Conservation (phyloP, 805 yeast species). For the Candida pseudofarinosa region DNA sequence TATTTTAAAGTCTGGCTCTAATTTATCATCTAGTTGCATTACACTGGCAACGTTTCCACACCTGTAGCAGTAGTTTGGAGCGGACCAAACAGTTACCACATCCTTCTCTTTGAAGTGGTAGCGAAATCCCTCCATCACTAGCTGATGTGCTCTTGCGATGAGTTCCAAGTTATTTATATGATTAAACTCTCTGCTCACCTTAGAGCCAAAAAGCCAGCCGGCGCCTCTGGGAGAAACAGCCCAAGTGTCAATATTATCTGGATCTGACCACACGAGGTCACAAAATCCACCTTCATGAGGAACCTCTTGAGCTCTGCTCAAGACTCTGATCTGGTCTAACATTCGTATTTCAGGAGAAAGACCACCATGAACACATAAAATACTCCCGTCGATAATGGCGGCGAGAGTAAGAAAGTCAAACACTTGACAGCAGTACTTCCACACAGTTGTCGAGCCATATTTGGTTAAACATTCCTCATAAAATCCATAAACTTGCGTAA, state of each 20-base stretch:
- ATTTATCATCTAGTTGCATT: slow-evolving; percentile 87
- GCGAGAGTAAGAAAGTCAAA: slow-evolving; percentile 91
- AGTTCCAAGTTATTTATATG: slow-evolving; percentile 85
- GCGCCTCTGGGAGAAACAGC: slow-evolving; percentile 98
- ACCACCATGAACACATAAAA: slow-evolving; percentile 96
- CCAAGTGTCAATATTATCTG: slow-evolving; percentile 97
- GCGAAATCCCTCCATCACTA: slow-evolving; percentile 97
- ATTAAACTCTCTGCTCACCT: slow-evolving; percentile 92
- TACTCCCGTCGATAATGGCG: slow-evolving; percentile 92
- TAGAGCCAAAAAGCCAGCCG: slow-evolving; percentile 95
- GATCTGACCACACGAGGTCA: slow-evolving; percentile 96
- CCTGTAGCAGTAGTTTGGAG: slow-evolving; percentile 94
- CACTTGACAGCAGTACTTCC: slow-evolving; percentile 96
- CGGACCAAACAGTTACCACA: slow-evolving; percentile 97
- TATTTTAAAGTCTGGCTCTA: slow-evolving; percentile 86
- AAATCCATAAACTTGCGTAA: slow-evolving; percentile 98
- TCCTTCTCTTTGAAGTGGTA: slow-evolving; percentile 95
- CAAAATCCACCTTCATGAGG: slow-evolving; percentile 99
- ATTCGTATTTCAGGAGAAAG: slow-evolving; percentile 94
- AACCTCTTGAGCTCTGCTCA: slow-evolving; percentile 94
- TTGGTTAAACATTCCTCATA: slow-evolving; percentile 93
- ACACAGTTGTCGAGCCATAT: slow-evolving; percentile 90
- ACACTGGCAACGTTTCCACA: slow-evolving; percentile 99
- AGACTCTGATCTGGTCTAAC: slow-evolving; percentile 93
- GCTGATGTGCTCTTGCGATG: slow-evolving; percentile 95